Base-by-base conservation (phyloP, 2,329 filamentous ascomycete species). In the Ilyonectria robusta region DNA sequence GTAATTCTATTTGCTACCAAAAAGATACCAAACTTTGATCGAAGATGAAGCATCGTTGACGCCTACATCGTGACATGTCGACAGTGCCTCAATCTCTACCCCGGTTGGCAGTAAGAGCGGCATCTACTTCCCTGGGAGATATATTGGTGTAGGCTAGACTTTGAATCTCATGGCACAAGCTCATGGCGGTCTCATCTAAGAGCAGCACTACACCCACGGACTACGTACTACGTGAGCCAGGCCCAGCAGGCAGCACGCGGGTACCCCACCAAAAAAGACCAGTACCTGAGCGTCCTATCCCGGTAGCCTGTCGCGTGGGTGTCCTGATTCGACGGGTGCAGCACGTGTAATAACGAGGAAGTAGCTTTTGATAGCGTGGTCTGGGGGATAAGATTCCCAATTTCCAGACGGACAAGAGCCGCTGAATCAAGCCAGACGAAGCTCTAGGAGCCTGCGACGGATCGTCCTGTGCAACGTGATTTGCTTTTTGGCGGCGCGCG, bases 281-380 rank as follows among this genome's bases (percentile, higher is more conserved):
- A 50, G 29, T 50, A 51, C 42, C n/a, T 58, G 26, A 17, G 50
- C 40, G 19, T 54, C 62, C 48, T 15, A 65, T 55, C 56, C 42
- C 42, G 62, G 62, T 54, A 56, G 57, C 33, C 9, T 47, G 62
- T 60, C 62, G 62, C 56, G 62, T 65, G 62, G 44, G 19, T 40
- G 59, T 21, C 31, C 31, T 42, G 40, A 17, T 8, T n/a, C 8
- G 40, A 42, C 40, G 40, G 15, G 40, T 50, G 11, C 31, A 33
- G 7, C 11, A 33, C 31, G 31, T 29, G 5, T 15, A 13, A 10
- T 15, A 13, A 9, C 21, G 8, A 51, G 19, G 17, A 51, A 33
- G 26, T 33, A 29, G 3, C 26, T n/a, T 13, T 51, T 51, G 47
- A 3, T n/a, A 17, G 26, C 47, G 15, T 51, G 17, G 7, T n/a